Base-by-base conservation (phyloP, 495 filamentous ascomycete genomes). In the Hypoxylon crocopeplum region DNA sequence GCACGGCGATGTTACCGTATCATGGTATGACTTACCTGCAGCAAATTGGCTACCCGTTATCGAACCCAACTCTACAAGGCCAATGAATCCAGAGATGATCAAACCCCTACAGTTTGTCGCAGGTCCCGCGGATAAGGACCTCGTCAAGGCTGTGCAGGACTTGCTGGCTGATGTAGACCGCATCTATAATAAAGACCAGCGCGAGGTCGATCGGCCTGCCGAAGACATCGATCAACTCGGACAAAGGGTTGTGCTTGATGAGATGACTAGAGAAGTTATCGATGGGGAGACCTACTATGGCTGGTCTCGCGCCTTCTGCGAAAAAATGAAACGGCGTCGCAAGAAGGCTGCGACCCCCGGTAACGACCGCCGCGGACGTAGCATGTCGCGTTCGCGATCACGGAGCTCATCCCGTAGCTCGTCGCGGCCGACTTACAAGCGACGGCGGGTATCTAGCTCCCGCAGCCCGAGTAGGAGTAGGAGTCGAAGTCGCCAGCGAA, bases 21-120 rank as follows among this genome's bases (percentile, higher is more conserved):
- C 88, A 0, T 96, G 85, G 77, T 93, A 92, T 72, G 92, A 96
- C 52, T 79, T 96, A 1, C 92, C 92, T 0, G 91, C 91, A 13
- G 92, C 85, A 3, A 94, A 92, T 63, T 81, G 92, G 69, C 79
- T 94, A 30, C 89, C 87, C 1, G 86, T 88, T 44, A 85, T 97
- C 24, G 82, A 88, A 29, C 89, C 89, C 17, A 89, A 92, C 68
- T 89, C 88, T 5, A 84, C 83, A 7, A 75, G 79, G 24, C 85
- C 91, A 7, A 88, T 96, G 68, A 88, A 88, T 34, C 79, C 88
- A 0, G 77, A 85, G 5, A 79, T 83, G 53, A 83, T 93, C 60
- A 90, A 86, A 62, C 89, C 92, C 0, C 75, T 95, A 22, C 86
- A 90, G 37, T 84, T 94, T 22, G 69, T 80, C 12, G 76, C 85